phyloP scores from a whole-genome alignment of 2,329 filamentous ascomycete genomes.

The Fusarium sp. region DNA sequence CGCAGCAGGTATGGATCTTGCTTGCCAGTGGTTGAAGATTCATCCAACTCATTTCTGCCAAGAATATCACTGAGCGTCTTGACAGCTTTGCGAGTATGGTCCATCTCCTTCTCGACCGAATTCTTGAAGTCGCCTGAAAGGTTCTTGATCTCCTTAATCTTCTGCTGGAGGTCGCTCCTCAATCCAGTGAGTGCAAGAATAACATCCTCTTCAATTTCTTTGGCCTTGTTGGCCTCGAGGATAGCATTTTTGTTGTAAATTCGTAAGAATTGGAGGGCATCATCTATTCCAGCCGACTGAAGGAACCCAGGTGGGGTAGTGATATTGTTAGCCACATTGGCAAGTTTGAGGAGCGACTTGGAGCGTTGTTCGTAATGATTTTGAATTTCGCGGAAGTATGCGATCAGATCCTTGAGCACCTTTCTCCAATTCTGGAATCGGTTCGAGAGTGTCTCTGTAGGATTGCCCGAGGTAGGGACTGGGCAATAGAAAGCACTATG shows the following conservation, averaged over 20 bases:
- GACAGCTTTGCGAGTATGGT: constrained; percentile 81
- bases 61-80: constrained; percentile 83
- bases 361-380: constrained; percentile 85
- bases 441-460: constrained; percentile 86
- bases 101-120: constrained; percentile 93
- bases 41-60: constrained; percentile 80
- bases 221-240: constrained; percentile 84
- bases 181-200: constrained; percentile 87
- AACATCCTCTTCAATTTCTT: constrained; percentile 90
- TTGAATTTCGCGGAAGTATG: constrained; percentile 93
- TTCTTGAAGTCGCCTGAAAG: constrained; percentile 97
- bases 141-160: constrained; percentile 98
- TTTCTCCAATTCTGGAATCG: constrained; percentile 98
- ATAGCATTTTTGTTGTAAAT: constrained; percentile 85
- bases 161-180: constrained; percentile 88
- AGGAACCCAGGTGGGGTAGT: constrained; percentile 79
- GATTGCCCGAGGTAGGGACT: constrained; percentile 85
- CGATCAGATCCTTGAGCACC: constrained; percentile 90
- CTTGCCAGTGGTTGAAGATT: constrained; percentile 78
- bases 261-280: constrained; percentile 82
- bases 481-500: constrained; percentile 91
- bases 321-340: constrained; percentile 85
- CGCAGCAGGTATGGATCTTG: constrained; percentile 91
- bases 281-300: constrained; percentile 82
- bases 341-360: constrained; percentile 83